Evolutionary conservation across 2,329 filamentous ascomycete species (phyloP).

Genomic region (Colletotrichum brevisporum): DNA sequence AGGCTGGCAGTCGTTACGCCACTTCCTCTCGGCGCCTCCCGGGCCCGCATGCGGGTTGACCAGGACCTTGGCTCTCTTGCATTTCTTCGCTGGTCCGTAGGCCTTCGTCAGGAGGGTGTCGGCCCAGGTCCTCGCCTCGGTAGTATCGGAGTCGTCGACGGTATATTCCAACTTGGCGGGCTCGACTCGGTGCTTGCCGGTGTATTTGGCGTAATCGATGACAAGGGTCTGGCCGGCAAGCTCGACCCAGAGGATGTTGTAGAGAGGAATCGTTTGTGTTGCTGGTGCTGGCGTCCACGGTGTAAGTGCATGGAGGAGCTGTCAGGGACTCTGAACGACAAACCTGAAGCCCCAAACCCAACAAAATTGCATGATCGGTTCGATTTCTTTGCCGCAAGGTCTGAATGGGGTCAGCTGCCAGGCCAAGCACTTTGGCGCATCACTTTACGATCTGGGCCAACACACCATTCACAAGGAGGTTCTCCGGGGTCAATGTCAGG

Average conservation of each 20-base stretch:
- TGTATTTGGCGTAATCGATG: slow-evolving; percentile 79
- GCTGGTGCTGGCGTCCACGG: slow-evolving; percentile 11
- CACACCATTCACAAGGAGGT: slow-evolving; percentile 54
- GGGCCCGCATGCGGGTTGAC: slow-evolving; percentile 94
- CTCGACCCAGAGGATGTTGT: slow-evolving; percentile 88
- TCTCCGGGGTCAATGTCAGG: slow-evolving; percentile 49
- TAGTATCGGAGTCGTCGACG: slow-evolving; percentile 51
- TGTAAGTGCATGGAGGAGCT: slow-evolving; percentile 6
- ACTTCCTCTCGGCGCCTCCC: slow-evolving; percentile 80
- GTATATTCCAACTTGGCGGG: slow-evolving; percentile 73
- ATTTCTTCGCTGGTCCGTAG: slow-evolving; percentile 77
- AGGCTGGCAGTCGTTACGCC: slow-evolving; percentile 82
- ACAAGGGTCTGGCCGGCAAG: slow-evolving; percentile 71
- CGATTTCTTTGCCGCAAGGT: slow-evolving; percentile 34
- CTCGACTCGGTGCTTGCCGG: slow-evolving; percentile 71
- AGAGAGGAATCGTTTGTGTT: slow-evolving; percentile 74
- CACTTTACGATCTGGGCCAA: slow-evolving; percentile 7
- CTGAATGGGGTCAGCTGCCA: slow-evolving; percentile 29
- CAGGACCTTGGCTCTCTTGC: slow-evolving; percentile 87
- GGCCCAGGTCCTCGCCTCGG: slow-evolving; percentile 72
- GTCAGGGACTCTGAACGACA: not conserved
- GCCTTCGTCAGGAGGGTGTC: slow-evolving; percentile 75
- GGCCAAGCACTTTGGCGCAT: slow-evolving; percentile 9
- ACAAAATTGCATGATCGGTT: slow-evolving; percentile 42
- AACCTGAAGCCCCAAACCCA: slow-evolving; percentile 37